Evolutionary conservation across 169 alveolate genomes (phyloP).

Genomic region (Fabrea salina): DNA sequence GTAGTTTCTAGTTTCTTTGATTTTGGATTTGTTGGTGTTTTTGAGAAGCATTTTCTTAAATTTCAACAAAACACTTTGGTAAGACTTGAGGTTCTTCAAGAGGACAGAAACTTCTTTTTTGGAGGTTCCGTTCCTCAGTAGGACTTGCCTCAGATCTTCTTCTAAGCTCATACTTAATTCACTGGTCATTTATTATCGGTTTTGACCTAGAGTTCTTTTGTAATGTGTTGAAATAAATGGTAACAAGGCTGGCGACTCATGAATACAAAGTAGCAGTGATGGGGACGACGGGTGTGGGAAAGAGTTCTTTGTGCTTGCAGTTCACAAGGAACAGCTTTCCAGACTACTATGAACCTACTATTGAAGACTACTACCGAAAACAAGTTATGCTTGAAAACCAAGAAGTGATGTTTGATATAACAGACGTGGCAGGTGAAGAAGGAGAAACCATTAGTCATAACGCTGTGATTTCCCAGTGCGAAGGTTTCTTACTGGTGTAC

Average conservation of each 20-base stretch:
- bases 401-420: neutral
- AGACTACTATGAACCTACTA: neutral
- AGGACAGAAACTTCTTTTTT: no score
- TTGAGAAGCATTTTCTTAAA: no score
- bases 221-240: neutral
- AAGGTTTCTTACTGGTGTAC: constrained; percentile 66
- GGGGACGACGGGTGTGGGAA: constrained; percentile 9
- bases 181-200: no score
- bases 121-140: no score
- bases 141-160: no score
- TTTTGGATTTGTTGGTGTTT: no score
- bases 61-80: no score
- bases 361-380: constrained; percentile 2
- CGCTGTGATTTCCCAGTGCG: neutral
- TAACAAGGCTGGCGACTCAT: neutral
- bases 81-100: no score
- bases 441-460: neutral
- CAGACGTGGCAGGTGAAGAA: constrained; percentile 11
- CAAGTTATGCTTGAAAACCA: neutral
- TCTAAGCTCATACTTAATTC: no score
- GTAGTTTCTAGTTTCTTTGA: no score
- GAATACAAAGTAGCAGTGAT: constrained; percentile 6
- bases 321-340: neutral
- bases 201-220: no score
- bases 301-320: neutral